phyloP scores from a whole-genome alignment of 2,329 filamentous ascomycete species.

The Monosporascus sp. region DNA sequence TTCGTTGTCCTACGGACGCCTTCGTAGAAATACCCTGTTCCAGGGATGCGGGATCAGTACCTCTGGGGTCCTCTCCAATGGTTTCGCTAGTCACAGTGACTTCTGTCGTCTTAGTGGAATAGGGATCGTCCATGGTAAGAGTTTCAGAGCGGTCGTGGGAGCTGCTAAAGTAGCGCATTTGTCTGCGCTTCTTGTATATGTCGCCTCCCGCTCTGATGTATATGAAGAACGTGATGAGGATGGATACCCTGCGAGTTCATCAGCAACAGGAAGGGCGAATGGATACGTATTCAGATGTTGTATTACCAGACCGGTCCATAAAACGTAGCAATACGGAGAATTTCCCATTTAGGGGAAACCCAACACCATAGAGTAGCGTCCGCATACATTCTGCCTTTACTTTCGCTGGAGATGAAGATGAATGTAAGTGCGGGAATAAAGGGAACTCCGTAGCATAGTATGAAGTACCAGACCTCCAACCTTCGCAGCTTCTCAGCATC shows the following conservation, averaged over 20 bases:
- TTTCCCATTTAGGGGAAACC: slow-evolving; percentile 61
- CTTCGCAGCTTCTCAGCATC: slow-evolving; percentile 56
- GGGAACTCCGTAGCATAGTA: slow-evolving; percentile 67
- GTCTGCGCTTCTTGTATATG: slow-evolving; percentile 61
- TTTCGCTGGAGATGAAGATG: slow-evolving; percentile 54
- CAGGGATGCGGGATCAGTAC: slow-evolving; percentile 29
- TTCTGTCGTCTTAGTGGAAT: slow-evolving; percentile 54
- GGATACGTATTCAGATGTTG: neutral
- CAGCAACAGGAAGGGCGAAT: neutral
- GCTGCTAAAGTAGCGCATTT: slow-evolving; percentile 50
- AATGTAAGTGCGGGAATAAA: slow-evolving; percentile 63
- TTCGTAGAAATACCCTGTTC: slow-evolving; percentile 18
- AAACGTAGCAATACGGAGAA: slow-evolving; percentile 67
- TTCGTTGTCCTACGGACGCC: slow-evolving; percentile 6
- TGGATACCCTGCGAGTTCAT: slow-evolving; percentile 45
- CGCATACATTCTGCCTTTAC: slow-evolving; percentile 60
- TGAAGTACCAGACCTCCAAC: slow-evolving; percentile 66
- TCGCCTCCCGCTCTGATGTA: slow-evolving; percentile 61
- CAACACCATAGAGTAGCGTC: slow-evolving; percentile 79
- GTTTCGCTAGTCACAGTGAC: slow-evolving; percentile 57
- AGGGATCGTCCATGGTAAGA: slow-evolving; percentile 36
- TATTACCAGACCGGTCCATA: slow-evolving; percentile 65
- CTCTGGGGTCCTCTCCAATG: slow-evolving; percentile 20
- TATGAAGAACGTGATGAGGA: slow-evolving; percentile 56
- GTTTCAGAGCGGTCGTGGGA: slow-evolving; percentile 35